Evolutionary conservation across 2,329 filamentous ascomycete species (phyloP).

Genomic region (Aspergillus proliferans): DNA sequence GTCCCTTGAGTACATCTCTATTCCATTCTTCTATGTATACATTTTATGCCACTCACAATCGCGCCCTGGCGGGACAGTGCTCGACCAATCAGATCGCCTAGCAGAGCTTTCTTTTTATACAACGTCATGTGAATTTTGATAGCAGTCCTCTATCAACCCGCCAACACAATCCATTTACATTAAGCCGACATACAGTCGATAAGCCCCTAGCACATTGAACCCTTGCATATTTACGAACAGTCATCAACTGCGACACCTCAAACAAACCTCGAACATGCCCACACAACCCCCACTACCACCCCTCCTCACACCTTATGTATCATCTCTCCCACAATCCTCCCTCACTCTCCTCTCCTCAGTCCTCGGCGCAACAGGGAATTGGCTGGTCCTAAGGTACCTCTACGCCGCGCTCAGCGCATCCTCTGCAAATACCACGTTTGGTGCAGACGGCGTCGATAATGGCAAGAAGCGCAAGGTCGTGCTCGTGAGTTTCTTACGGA

Average conservation of each 20-base stretch:
- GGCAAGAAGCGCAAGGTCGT: conserved; percentile 51
- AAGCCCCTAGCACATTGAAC: no score
- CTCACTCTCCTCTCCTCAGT: conserved; percentile 41
- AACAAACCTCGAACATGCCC: conserved; percentile 24
- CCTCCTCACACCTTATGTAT: conserved; percentile 34
- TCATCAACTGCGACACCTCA: not conserved
- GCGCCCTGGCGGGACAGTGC: conserved; percentile 3
- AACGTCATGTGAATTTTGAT: conserved; percentile 10
- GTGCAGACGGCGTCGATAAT: conserved; percentile 20
- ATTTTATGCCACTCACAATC: no score
- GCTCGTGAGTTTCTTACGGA: conserved; percentile 75
- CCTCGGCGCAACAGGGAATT: conserved; percentile 47
- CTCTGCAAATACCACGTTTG: conserved; percentile 13
- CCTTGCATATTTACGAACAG: no score
- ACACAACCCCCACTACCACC: conserved; percentile 35
- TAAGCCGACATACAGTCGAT: not conserved
- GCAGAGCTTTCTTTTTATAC: conserved; percentile 18
- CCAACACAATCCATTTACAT: not conserved
- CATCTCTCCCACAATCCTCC: conserved; percentile 28
- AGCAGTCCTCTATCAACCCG: not conserved
- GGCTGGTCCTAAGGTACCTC: conserved; percentile 50
- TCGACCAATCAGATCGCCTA: conserved; percentile 19
- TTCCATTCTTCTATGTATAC: no score
- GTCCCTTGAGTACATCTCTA: no score
- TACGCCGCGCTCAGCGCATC: conserved; percentile 39